Percentiles rank a stretch among this genome's conserved stretches.
Conservation (phyloP, 1,139 yeast genomes). For the Blastobotrys apis region DNA sequence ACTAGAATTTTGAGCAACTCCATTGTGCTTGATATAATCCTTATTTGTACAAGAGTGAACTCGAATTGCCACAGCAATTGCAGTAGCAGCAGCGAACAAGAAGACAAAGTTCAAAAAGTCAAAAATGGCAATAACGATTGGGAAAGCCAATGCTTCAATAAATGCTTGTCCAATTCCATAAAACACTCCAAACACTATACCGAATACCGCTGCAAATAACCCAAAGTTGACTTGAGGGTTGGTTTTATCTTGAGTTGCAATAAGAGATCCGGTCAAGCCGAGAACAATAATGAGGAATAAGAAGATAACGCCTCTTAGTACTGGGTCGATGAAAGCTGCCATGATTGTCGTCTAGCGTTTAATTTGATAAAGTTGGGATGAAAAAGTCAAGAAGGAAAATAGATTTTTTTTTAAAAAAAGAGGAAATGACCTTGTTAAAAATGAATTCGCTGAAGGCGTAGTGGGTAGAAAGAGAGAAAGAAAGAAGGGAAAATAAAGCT, state of each 20-base stretch:
- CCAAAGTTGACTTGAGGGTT: slow-evolving; percentile 86
- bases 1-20: slow-evolving; percentile 65
- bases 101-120: slow-evolving; percentile 88
- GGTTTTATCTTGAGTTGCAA: slow-evolving; percentile 52
- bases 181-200: slow-evolving; percentile 69
- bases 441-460: too few relatives aligned
- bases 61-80: slow-evolving; percentile 85
- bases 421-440: too few relatives aligned
- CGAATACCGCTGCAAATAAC: slow-evolving; percentile 84
- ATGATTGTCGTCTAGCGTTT: slow-evolving; percentile 19
- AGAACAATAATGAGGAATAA: slow-evolving; percentile 69
- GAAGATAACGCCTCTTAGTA: slow-evolving; percentile 71
- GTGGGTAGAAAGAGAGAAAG: too few relatives aligned
- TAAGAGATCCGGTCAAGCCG: slow-evolving; percentile 82
- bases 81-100: slow-evolving; percentile 92
- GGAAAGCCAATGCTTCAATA: slow-evolving; percentile 80
- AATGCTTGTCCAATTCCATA: slow-evolving; percentile 80
- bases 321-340: slow-evolving; percentile 65
- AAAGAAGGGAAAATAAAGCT: not conserved
- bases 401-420: not conserved
- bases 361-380: not conserved
- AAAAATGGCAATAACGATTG: slow-evolving; percentile 62
- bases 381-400: not conserved
- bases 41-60: slow-evolving; percentile 78
- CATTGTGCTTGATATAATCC: slow-evolving; percentile 58